Evolutionary conservation across 345 rosid genomes (phyloP).

Genomic region (Turnera subulata): DNA sequence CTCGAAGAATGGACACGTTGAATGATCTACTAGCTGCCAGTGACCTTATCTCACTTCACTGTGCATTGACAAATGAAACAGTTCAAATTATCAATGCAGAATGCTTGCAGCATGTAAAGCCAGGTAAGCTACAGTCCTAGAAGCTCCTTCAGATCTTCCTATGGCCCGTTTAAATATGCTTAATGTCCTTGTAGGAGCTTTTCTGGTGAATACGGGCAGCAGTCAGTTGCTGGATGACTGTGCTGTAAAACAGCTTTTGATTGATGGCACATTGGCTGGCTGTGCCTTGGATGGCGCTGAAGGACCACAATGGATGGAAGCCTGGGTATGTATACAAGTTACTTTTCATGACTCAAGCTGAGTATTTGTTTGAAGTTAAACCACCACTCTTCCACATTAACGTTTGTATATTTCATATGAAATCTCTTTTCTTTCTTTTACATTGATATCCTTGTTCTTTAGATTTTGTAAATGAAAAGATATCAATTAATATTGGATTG

Average conservation of each 20-base stretch:
- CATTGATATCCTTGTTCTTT: no score
- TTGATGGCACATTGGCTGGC: slow-evolving; percentile 94
- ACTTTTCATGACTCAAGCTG: no score
- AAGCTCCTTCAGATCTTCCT: background rate
- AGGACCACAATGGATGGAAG: slow-evolving; percentile 99
- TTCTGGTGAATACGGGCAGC: slow-evolving; percentile 96
- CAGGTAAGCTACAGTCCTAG: slow-evolving; percentile 45
- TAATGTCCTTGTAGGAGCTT: slow-evolving; percentile 58
- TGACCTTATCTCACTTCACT: slow-evolving; percentile 92
- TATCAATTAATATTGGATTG: no score
- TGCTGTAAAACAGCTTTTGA: slow-evolving; percentile 82
- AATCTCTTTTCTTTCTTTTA: no score
- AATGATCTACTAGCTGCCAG: slow-evolving; percentile 95
- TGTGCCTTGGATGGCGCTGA: slow-evolving; percentile 98
- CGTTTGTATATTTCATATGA: no score
- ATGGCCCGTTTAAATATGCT: background rate
- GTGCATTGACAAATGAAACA: slow-evolving; percentile 80
- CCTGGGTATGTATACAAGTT: slow-evolving; percentile 67
- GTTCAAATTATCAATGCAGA: slow-evolving; percentile 91
- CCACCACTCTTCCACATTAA: no score
- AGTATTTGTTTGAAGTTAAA: no score
- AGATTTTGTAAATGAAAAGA: no score
- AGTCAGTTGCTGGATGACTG: slow-evolving; percentile 94
- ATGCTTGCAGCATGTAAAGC: slow-evolving; percentile 93
- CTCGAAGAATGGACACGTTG: slow-evolving; percentile 95